These are phyloP conservation scores for Hemerocallis citrina DNA, from an alignment of 106 monocot species.

Conservation along the genomic window DNA sequence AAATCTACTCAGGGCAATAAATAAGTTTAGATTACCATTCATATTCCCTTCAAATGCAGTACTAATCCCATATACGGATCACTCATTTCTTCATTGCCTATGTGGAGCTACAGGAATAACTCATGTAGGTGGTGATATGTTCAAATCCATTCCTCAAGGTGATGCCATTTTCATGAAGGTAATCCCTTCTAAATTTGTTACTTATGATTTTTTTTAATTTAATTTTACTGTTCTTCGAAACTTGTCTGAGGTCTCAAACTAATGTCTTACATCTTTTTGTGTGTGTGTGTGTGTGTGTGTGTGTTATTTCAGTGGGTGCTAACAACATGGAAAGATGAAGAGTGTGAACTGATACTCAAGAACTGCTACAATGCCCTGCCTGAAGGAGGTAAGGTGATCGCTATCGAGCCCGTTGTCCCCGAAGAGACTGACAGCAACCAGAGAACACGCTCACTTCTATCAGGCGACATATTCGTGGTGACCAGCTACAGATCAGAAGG, in stretches of 20 bases:
- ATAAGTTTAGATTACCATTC: too few relatives aligned
- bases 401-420: conserved; percentile 69
- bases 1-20: too few relatives aligned
- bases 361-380: conserved; percentile 65
- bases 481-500: conserved; percentile 59
- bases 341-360: conserved; percentile 53
- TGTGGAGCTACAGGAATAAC: conserved; percentile 44
- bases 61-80: too few relatives aligned
- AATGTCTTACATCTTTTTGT: too few relatives aligned
- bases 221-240: too few relatives aligned
- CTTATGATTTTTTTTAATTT: too few relatives aligned
- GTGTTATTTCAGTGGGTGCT: conserved; percentile 62
- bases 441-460: conserved; percentile 62
- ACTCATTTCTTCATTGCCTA: too few relatives aligned
- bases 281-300: too few relatives aligned
- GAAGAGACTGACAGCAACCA: conserved; percentile 49
- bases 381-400: conserved; percentile 56
- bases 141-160: conserved; percentile 62
- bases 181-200: too few relatives aligned
- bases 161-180: conserved; percentile 92
- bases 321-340: conserved; percentile 75
- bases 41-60: too few relatives aligned
- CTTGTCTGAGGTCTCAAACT: too few relatives aligned
- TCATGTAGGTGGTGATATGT: conserved; percentile 86
- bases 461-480: conserved; percentile 73